phyloP scores from a whole-genome alignment of 805 yeast species.

The Zygotorulaspora florentina region DNA sequence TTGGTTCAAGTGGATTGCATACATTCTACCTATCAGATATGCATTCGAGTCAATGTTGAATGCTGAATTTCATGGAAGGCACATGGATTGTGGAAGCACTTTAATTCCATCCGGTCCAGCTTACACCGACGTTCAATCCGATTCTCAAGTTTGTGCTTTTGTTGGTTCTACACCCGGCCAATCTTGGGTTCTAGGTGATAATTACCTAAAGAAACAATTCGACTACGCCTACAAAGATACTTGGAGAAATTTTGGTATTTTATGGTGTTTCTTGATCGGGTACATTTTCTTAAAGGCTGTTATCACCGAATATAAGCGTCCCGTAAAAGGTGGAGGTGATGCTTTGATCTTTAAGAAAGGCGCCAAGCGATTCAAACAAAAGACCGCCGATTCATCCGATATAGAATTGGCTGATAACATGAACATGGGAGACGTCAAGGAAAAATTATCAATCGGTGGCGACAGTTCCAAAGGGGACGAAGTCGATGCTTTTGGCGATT shows the following conservation, averaged over 20 bases:
- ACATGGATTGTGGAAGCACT: conserved; percentile 29
- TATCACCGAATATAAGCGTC: conserved; percentile 24
- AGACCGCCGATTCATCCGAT: conserved; percentile 9
- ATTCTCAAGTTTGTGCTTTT: conserved; percentile 49
- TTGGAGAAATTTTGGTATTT: conserved; percentile 79
- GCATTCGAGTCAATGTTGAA: conserved; percentile 58
- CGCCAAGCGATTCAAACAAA: conserved; percentile 26
- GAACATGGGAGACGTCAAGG: conserved; percentile 15
- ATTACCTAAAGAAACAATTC: conserved; percentile 47
- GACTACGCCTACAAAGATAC: conserved; percentile 52
- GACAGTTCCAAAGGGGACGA: conserved; percentile 7
- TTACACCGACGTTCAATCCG: conserved; percentile 39
- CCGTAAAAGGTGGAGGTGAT: conserved; percentile 34
- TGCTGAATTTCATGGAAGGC: conserved; percentile 53
- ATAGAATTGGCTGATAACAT: conserved; percentile 19
- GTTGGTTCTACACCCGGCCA: conserved; percentile 59
- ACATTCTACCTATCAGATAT: conserved; percentile 49
- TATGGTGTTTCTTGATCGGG: conserved; percentile 42
- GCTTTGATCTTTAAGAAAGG: conserved; percentile 51
- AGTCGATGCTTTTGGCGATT: conserved; percentile 22
- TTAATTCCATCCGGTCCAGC: conserved; percentile 55
- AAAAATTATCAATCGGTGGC: conserved; percentile 15
- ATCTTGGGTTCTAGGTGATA: conserved; percentile 52
- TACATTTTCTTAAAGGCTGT: conserved; percentile 20
- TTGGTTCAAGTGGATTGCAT: conserved; percentile 64